Percentiles rank a stretch among this genome's conserved stretches.
These are phyloP conservation scores for Boletellus ananiceps DNA, from an alignment of 768 basidiomycete species.

Conservation along the genomic window DNA sequence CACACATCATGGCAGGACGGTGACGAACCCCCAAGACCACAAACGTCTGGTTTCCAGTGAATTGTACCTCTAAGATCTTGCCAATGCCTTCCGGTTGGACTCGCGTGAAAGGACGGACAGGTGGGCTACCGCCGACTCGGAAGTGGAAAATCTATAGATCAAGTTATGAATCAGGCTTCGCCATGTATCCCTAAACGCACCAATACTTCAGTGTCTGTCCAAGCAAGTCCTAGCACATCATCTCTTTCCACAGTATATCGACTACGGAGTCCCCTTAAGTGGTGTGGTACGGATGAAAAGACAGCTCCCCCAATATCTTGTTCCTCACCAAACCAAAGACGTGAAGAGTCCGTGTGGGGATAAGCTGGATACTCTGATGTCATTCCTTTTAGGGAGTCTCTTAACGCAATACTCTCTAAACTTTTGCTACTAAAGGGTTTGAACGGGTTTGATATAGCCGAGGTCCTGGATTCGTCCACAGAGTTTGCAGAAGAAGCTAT, in stretches of 20 bases:
- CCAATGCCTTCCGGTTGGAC: constrained; percentile 19
- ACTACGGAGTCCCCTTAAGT: constrained; percentile 16
- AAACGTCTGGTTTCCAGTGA: constrained; percentile 21
- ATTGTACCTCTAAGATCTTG: constrained; percentile 19
- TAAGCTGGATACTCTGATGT: constrained; percentile 28
- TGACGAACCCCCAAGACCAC: constrained; percentile 25
- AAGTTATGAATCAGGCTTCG: background rate
- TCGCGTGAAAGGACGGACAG: constrained; percentile 3
- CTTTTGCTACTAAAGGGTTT: constrained; percentile 50
- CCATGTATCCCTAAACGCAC: constrained; percentile 10
- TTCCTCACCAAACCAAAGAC: constrained; percentile 25
- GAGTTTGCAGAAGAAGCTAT: constrained; percentile 19
- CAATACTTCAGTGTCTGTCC: constrained; percentile 40
- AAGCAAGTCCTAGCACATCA: constrained; percentile 39
- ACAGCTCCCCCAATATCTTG: constrained; percentile 13
- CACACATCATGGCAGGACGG: background rate
- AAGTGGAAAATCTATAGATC: constrained; percentile 19
- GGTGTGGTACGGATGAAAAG: constrained; percentile 12
- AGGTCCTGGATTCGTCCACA: constrained; percentile 22
- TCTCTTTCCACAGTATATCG: constrained; percentile 22
- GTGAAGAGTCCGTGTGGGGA: constrained; percentile 20
- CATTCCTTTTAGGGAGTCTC: constrained; percentile 18
- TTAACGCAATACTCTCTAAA: constrained; percentile 38
- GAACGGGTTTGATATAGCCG: constrained; percentile 63
- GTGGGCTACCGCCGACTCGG: constrained; percentile 1